A percentile compares a stretch with the other conserved stretches of the same genome.
phyloP scores from a whole-genome alignment of 2,329 filamentous ascomycete species.

The Epichloe aotearoae region DNA sequence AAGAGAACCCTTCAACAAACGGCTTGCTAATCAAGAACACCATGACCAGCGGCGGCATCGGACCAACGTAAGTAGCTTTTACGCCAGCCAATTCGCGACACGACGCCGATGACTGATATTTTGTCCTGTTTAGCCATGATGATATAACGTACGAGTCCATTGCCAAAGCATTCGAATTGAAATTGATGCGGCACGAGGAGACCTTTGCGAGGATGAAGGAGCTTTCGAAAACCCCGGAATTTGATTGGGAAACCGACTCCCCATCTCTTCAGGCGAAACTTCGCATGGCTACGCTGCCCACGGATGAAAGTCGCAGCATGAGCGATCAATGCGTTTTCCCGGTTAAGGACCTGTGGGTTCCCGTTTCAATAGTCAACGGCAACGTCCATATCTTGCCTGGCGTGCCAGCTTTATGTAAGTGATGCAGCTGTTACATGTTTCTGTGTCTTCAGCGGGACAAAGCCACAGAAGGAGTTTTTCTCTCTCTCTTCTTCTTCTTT shows the following conservation, averaged over 20 bases:
- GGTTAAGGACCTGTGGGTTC: slow-evolving; percentile 77
- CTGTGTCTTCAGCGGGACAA: too few species aligned
- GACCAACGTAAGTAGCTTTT: slow-evolving; percentile 58
- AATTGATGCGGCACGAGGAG: slow-evolving; percentile 62
- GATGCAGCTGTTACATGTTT: too few species aligned
- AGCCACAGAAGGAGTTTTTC: too few species aligned
- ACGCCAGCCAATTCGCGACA: slow-evolving; percentile 6
- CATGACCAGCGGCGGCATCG: slow-evolving; percentile 65
- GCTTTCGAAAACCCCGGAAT: slow-evolving; percentile 62
- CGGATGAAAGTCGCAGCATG: slow-evolving; percentile 37
- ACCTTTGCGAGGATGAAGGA: slow-evolving; percentile 74
- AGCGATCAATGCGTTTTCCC: slow-evolving; percentile 68
- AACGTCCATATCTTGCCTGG: slow-evolving; percentile 91
- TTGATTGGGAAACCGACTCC: slow-evolving; percentile 76
- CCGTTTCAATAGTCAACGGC: slow-evolving; percentile 74
- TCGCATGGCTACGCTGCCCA: too few species aligned
- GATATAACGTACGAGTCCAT: slow-evolving; percentile 96
- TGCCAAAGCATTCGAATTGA: slow-evolving; percentile 72
- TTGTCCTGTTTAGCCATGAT: slow-evolving; percentile 54
- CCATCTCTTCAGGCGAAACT: too few species aligned
- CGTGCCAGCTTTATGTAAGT: slow-evolving; percentile 63
- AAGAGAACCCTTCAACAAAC: not conserved
- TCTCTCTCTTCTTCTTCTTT: too few species aligned
- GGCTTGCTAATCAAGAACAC: not conserved
- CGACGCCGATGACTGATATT: too few species aligned